Evolutionary conservation across 192 early-diverging fungal species (phyloP).

Genomic region (Allomyces javanicus): DNA sequence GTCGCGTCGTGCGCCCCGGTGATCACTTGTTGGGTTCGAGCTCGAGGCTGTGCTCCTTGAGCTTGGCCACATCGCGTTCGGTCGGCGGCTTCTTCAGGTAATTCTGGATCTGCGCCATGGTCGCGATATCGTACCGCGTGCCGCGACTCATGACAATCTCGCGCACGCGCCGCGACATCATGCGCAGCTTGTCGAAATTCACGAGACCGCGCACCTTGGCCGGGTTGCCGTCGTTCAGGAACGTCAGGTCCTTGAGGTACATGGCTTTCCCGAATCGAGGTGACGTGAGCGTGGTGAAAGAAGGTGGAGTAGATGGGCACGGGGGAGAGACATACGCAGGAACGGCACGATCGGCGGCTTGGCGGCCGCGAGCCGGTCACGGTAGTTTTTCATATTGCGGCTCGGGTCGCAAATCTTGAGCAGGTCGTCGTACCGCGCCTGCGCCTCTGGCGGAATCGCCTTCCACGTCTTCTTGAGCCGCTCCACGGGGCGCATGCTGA

Average conservation of each 20-base stretch:
- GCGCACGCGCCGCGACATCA: conserved; percentile 36
- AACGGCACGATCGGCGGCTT: conserved; percentile 38
- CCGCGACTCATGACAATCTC: background rate
- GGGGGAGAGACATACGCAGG: conserved; percentile 19
- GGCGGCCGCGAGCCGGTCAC: conserved; percentile 18
- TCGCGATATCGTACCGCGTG: conserved; percentile 15
- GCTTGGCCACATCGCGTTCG: conserved; percentile 22
- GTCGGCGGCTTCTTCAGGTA: conserved; percentile 35
- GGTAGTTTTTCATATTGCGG: conserved; percentile 37
- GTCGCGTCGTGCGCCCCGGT: no score
- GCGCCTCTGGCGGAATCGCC: conserved; percentile 25
- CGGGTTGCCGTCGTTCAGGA: conserved; percentile 43
- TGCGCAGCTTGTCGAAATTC: conserved; percentile 41
- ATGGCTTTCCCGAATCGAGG: conserved; percentile 17
- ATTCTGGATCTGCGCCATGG: conserved; percentile 25
- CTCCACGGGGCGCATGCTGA: conserved; percentile 28
- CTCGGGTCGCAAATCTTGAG: conserved; percentile 35
- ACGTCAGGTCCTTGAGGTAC: conserved; percentile 38
- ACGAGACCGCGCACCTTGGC: conserved; percentile 28
- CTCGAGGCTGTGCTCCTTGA: conserved; percentile 18
- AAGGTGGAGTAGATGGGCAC: no score
- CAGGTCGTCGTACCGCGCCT: conserved; percentile 22
- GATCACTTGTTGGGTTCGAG: background rate
- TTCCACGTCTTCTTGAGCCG: conserved; percentile 43
- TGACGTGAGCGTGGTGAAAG: background rate